These are phyloP conservation scores for Colletotrichum sp. DNA, from an alignment of 2,329 filamentous ascomycete genomes.

Conservation along the genomic window DNA sequence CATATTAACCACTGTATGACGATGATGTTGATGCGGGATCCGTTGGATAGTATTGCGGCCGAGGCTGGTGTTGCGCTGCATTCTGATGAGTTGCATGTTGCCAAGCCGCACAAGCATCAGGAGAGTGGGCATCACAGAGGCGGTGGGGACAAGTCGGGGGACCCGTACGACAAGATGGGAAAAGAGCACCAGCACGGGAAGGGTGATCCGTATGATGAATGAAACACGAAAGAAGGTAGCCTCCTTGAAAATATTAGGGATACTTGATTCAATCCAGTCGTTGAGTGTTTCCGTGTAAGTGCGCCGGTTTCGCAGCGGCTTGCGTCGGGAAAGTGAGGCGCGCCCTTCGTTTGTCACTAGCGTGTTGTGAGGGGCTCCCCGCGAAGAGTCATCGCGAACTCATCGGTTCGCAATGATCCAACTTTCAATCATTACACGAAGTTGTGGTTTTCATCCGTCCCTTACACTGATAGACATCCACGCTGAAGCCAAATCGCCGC, in stretches of 20 bases:
- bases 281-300: not conserved
- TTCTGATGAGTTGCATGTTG: not conserved
- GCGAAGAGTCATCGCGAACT: not conserved
- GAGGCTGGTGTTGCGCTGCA: constrained; percentile 7
- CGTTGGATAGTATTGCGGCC: not conserved
- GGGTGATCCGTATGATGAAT: not conserved
- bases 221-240: no score
- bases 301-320: not conserved
- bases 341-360: not conserved
- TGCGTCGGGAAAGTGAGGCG: not conserved
- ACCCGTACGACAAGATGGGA: not conserved
- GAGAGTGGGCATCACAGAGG: not conserved
- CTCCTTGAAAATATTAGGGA: not conserved
- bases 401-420: not conserved
- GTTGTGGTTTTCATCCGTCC: fast-evolving
- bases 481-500: not conserved
- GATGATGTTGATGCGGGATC: not conserved
- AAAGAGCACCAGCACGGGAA: not conserved
- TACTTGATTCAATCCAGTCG: not conserved
- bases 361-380: not conserved
- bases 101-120: not conserved
- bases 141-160: not conserved
- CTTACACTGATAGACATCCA: fast-evolving
- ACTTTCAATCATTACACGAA: not conserved
- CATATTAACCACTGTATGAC: constrained; percentile 2